phyloP scores from a whole-genome alignment of 2,329 filamentous ascomycete genomes.

The Ploettnerulaceae sp. region DNA sequence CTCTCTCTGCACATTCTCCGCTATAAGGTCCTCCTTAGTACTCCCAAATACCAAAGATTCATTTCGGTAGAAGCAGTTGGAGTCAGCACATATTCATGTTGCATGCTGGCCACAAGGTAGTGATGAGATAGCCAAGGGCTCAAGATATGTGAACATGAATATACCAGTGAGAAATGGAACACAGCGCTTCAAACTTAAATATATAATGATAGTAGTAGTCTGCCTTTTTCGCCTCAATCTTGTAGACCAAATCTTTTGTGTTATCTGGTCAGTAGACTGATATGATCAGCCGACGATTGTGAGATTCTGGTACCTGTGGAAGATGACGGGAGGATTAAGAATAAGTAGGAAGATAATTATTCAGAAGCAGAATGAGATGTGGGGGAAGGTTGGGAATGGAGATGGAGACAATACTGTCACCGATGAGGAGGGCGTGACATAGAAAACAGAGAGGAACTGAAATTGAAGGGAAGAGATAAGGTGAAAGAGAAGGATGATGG shows the following conservation, averaged over 20 bases:
- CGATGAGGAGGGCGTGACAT: background rate
- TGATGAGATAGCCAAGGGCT: background rate
- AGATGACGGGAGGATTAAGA: background rate
- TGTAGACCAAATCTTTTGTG: too few relatives aligned
- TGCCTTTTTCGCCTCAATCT: background rate
- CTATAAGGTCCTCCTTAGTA: too few relatives aligned
- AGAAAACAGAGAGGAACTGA: background rate
- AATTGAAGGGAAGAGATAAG: background rate
- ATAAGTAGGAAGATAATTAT: background rate
- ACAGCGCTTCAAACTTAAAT: background rate
- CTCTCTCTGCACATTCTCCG: too few relatives aligned
- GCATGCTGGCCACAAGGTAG: conserved; percentile 1
- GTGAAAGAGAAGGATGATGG: background rate
- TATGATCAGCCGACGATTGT: too few relatives aligned
- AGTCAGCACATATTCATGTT: too few relatives aligned
- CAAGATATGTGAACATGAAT: conserved; percentile 2
- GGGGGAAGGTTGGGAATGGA: background rate
- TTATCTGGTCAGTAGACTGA: too few relatives aligned
- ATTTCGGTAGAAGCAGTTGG: too few relatives aligned
- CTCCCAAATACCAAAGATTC: too few relatives aligned
- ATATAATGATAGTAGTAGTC: background rate
- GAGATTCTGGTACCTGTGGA: background rate
- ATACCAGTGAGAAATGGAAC: background rate
- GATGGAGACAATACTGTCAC: background rate
- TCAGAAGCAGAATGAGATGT: background rate